Evolutionary conservation across 2,329 filamentous ascomycete species (phyloP), one percentile per base, ranked within the genome.

Genomic region (Ramularia endophylla): DNA sequence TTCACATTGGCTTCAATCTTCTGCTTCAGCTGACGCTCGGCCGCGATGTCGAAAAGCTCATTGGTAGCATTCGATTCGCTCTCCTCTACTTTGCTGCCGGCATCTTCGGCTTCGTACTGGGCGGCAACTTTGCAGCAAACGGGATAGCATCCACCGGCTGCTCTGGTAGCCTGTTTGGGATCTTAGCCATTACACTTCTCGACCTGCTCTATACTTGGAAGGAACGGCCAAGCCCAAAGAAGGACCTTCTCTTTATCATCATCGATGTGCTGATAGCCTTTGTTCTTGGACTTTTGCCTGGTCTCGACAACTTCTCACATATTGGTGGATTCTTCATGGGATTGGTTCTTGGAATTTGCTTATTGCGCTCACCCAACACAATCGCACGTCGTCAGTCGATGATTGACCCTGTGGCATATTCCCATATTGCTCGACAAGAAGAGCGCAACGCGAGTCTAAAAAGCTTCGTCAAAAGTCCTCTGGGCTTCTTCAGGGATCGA

Each of bases 291-390:
- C 75, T 98, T 3, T 74, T 98, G 1, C 92, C 92, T 0, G 90
- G 89, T 7, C 68, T 98, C 34, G 92, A 98, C 71, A 98, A 98
- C 65, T 98, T 97, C 64, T 86, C 87, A 12, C 92, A 98, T 54
- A 95, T 98, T 48, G 92, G 92, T 40, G 92, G 92, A 2, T 95
- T 97, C 63, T 67, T 94, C 37, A 94, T 94, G 80, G 92, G 92
- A 1, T 68, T 98, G 5, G 83, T 83, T 0, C 77, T 95, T 1
- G 92, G 92, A 9, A 74, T 97, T 38, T 94, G 83, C 48, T 74
- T 98, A 19, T 72, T 98, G 47, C 88, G 90, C 60, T 95, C 89
- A 3, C 92, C 92, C 2, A 85, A 88, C 50, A 74, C 80, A 2
- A 44, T 61, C 35, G 51, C 55, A 1, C 48, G 51, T 22, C 51